A percentile compares a stretch with the other conserved stretches of the same genome.
Evolutionary conservation across 305 asterid genomes (phyloP).

Genomic region (Caryopteris hybrid): DNA sequence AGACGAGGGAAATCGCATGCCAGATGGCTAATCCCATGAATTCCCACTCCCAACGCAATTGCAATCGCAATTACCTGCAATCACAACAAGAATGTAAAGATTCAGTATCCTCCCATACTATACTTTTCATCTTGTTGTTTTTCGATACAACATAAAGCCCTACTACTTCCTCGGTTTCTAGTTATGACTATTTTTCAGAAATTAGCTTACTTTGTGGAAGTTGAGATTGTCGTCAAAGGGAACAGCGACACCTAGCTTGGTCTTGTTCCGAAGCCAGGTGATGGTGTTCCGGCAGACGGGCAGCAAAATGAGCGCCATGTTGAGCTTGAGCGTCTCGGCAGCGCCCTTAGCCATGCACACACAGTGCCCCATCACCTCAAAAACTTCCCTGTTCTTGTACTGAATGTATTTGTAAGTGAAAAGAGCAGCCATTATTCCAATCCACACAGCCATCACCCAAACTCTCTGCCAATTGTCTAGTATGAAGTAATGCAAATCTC

Average conservation of each 20-base stretch:
- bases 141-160: too few species aligned
- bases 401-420: constrained; percentile 71
- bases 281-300: constrained; percentile 89
- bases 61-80: constrained; percentile 67
- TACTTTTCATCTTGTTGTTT: too few species aligned
- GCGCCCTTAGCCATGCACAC: constrained; percentile 93
- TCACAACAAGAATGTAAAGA: too few species aligned
- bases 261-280: constrained; percentile 91
- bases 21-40: constrained; percentile 67
- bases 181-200: too few species aligned
- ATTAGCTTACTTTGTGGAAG: constrained; percentile 71
- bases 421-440: constrained; percentile 62
- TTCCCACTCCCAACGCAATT: constrained; percentile 59
- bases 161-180: too few species aligned
- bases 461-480: constrained; percentile 76
- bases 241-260: constrained; percentile 66
- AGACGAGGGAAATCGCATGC: constrained; percentile 82
- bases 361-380: constrained; percentile 69
- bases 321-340: constrained; percentile 83
- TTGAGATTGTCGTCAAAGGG: constrained; percentile 93
- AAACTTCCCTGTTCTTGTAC: constrained; percentile 50
- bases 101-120: too few species aligned
- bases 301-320: constrained; percentile 79
- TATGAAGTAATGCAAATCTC: constrained; percentile 47
- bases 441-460: constrained; percentile 80